A percentile compares a stretch with the other conserved stretches of the same genome.
phyloP scores from a whole-genome alignment of 306 rosid species.

The Quillaja saponaria region DNA sequence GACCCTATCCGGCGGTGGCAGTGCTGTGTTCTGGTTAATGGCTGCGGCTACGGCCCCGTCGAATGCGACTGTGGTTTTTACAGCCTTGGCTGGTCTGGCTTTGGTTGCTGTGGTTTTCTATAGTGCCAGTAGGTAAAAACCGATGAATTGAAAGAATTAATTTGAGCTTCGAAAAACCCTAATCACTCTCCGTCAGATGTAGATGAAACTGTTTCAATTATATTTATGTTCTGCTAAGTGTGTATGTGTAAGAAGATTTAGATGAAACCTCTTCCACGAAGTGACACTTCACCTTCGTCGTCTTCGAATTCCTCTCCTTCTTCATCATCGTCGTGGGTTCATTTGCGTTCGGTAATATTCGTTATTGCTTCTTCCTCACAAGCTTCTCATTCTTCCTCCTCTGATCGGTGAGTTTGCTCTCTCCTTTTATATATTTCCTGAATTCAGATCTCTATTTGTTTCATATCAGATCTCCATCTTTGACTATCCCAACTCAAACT shows the following conservation, averaged over 20 bases:
- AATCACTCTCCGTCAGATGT: constrained; percentile 21
- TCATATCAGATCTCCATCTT: constrained; percentile 63
- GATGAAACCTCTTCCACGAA: constrained; percentile 94
- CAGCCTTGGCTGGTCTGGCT: constrained; percentile 63
- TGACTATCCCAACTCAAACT: constrained; percentile 38
- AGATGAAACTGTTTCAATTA: constrained; percentile 38
- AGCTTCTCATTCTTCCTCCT: constrained; percentile 81
- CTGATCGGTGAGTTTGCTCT: constrained; percentile 96
- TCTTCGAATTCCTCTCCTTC: constrained; percentile 76
- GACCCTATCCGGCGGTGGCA: constrained; percentile 49
- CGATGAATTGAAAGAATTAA: constrained; percentile 25
- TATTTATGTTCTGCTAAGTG: constrained; percentile 27
- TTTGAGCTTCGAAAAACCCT: constrained; percentile 33
- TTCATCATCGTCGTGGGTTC: constrained; percentile 90
- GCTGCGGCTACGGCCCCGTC: constrained; percentile 41
- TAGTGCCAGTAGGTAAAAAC: constrained; percentile 71
- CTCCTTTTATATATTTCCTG: background rate
- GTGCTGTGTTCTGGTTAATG: constrained; percentile 43
- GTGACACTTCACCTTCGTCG: constrained; percentile 76
- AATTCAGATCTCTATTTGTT: constrained; percentile 41
- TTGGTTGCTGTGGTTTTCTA: constrained; percentile 44
- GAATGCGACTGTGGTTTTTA: constrained; percentile 52
- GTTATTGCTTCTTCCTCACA: constrained; percentile 95
- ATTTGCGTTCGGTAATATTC: constrained; percentile 96
- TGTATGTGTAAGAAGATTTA: constrained; percentile 42